Conservation (phyloP, 139 green algal genomes). For the Astrephomene gubernaculifera region DNA sequence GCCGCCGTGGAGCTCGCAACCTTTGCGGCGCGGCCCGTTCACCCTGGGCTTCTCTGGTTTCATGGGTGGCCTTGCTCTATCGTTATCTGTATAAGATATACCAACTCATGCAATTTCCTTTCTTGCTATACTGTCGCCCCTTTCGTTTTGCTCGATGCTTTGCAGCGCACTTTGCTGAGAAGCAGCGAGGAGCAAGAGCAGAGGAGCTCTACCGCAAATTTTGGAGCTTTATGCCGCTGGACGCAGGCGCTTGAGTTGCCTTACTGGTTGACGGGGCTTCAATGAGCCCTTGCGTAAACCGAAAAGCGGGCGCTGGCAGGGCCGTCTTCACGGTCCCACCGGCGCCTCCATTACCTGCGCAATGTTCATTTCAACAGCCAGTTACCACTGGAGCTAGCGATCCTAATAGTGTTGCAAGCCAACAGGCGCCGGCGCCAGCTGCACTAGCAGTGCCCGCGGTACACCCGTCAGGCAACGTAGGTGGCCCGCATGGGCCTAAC, state of each 20-base stretch:
- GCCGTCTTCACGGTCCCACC: conserved; percentile 37
- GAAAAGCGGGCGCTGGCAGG: conserved; percentile 21
- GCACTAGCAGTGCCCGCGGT: not conserved
- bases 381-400: not conserved
- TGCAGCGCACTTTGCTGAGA: not conserved
- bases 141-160: not conserved
- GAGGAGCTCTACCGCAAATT: not conserved
- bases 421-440: not conserved
- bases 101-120: not conserved
- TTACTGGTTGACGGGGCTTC: not conserved
- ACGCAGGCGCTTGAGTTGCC: not conserved
- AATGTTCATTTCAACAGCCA: not conserved
- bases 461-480: conserved; percentile 11
- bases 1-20: conserved; percentile 14
- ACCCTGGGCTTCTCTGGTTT: not conserved
- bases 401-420: not conserved
- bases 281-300: conserved; percentile 36
- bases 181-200: not conserved
- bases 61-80: not conserved
- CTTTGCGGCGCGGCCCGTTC: conserved; percentile 6
- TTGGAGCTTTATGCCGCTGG: conserved; percentile 5
- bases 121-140: not conserved
- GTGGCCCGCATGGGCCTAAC: conserved; percentile 35
- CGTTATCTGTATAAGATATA: not conserved
- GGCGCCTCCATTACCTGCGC: conserved; percentile 13